These are phyloP conservation scores for Mucor indicus DNA, from an alignment of 371 early-diverging fungal species.

Conservation along the genomic window DNA sequence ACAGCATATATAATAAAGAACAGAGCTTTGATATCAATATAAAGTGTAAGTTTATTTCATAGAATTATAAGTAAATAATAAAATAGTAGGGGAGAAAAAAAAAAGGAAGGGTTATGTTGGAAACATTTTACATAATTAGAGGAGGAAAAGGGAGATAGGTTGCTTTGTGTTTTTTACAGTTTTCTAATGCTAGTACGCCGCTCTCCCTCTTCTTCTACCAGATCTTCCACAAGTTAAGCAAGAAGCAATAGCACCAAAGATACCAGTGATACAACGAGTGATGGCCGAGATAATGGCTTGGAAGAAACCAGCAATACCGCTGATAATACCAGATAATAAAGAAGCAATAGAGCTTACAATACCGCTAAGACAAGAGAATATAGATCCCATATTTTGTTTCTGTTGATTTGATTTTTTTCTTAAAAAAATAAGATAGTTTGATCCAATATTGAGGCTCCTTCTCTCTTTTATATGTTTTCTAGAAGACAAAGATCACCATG, in stretches of 20 bases:
- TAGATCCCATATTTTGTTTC: slow-evolving; percentile 28
- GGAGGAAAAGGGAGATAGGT: too few relatives aligned
- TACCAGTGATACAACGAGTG: slow-evolving; percentile 28
- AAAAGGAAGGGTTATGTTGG: background rate
- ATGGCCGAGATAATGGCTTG: slow-evolving; percentile 28
- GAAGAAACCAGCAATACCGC: slow-evolving; percentile 32
- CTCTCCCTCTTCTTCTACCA: slow-evolving; percentile 4
- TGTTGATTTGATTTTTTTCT: too few relatives aligned
- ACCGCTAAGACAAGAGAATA: slow-evolving; percentile 29
- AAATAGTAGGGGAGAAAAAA: background rate
- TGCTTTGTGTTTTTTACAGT: too few relatives aligned
- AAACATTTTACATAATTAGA: background rate
- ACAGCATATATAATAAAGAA: too few relatives aligned
- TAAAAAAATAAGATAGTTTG: too few relatives aligned
- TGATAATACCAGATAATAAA: slow-evolving; percentile 23
- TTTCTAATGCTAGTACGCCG: too few relatives aligned
- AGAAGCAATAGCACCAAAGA: slow-evolving; percentile 28
- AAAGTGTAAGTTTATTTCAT: too few relatives aligned
- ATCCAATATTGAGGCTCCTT: too few relatives aligned
- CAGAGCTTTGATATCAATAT: too few relatives aligned
- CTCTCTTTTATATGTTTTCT: too few relatives aligned
- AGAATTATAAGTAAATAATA: too few relatives aligned
- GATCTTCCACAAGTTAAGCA: slow-evolving; percentile 14
- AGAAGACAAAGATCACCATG: too few relatives aligned
- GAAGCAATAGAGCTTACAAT: slow-evolving; percentile 31